Base-by-base conservation (phyloP, 352 stramenopile genomes). In the Phytophthora quininea region DNA sequence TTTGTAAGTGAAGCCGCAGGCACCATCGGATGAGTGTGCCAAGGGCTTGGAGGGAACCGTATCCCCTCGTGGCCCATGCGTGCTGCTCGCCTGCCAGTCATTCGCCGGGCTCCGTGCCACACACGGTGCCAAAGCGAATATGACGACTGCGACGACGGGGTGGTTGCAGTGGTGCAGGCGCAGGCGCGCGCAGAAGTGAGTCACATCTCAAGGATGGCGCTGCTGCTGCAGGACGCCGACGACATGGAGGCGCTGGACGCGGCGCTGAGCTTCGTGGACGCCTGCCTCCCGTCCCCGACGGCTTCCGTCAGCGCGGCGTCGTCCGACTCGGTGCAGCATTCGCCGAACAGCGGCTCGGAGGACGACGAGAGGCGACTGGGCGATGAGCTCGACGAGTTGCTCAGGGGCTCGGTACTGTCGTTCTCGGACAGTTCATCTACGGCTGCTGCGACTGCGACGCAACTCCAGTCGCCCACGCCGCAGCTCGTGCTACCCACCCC, bases 191-290 rank as follows among this genome's bases (percentile, higher is more conserved):
- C 5, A 40, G 35, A 40, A 5, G 35, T 27, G 27, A 59, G 14
- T 42, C 48, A 40, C 3, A 38, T 1, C 19, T 12, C 3, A 40
- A 40, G 35, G 35, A 73, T 77, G 59, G 31, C 55, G 59, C 49
- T 72, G 38, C 64, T 65, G 45, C 64, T 70, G 56, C 43, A 60
- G 11, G 65, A 72, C 27, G 58, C 62, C 35, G 58, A 68, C 11
- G 58, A 58, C 19, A 32, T 49, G 42, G 51, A 47, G 46, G 64
- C 66, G 70, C 49, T 75, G 14, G 61, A 66, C 52, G 70, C 66
- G 5, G 61, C 66, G 62, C 66, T 78, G 29, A 69, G 49, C 46
- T 75, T 73, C 32, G 49, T 75, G 38, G 62, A 73, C 40, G 49
- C 58, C 19, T 75, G 52, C 47, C 37, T 66, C 27, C n/a, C 42